Evolutionary conservation across 306 rosid species (phyloP).

Genomic region (Vigna mungo): DNA sequence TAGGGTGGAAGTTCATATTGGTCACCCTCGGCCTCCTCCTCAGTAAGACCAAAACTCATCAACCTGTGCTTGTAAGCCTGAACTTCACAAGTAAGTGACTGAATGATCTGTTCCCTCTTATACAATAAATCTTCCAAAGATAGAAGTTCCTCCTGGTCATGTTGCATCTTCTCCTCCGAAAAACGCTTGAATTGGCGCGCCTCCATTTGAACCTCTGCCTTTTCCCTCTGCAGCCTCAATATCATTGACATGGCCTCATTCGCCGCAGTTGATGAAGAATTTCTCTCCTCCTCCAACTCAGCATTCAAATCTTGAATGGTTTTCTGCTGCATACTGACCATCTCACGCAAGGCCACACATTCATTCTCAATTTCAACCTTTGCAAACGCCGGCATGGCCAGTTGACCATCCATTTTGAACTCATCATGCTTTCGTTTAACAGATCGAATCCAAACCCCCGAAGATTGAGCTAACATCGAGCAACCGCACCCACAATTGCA

Average conservation of each 20-base stretch:
- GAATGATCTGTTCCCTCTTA: constrained; percentile 87
- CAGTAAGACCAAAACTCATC: constrained; percentile 88
- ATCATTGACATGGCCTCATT: constrained; percentile 99
- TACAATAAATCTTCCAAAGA: constrained; percentile 85
- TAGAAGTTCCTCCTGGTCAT: constrained; percentile 81
- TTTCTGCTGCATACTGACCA: constrained; percentile 73
- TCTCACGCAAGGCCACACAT: constrained; percentile 81
- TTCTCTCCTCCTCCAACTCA: constrained; percentile 96
- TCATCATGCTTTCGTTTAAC: constrained; percentile 85
- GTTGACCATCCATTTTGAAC: constrained; percentile 58
- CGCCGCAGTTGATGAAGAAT: constrained; percentile 90
- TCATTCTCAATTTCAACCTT: constrained; percentile 79
- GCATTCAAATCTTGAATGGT: constrained; percentile 73
- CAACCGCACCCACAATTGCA: constrained; percentile 74
- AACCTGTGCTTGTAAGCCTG: constrained; percentile 93
- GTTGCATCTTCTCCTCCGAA: constrained; percentile 90
- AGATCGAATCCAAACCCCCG: constrained; percentile 78
- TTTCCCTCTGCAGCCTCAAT: constrained; percentile 96
- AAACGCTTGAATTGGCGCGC: constrained; percentile 92
- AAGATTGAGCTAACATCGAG: constrained; percentile 52
- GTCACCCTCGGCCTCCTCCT: constrained; percentile 73
- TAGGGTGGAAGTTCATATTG: constrained; percentile 63
- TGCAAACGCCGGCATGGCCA: constrained; percentile 60
- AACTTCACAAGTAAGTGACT: constrained; percentile 91
- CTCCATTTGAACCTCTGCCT: constrained; percentile 98